Percentiles rank a stretch among this genome's conserved stretches.
Evolutionary conservation across 2,329 filamentous ascomycete species (phyloP).

Genomic region (Colletotrichum destructivum): DNA sequence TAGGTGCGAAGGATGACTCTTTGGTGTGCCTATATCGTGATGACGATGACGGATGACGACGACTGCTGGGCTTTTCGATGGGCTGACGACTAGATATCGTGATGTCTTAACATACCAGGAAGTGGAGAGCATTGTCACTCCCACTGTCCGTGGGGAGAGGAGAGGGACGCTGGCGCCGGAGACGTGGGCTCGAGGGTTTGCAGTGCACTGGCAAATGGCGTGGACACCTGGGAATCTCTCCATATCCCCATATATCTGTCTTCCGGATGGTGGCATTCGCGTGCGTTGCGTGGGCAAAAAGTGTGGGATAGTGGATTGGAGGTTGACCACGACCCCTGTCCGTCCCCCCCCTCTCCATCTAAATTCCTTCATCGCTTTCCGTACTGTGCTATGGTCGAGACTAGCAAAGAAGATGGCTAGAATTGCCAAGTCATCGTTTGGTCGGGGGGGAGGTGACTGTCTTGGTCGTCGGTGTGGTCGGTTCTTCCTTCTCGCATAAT

Average conservation of each 20-base stretch:
- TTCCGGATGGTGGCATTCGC: conserved; percentile 23
- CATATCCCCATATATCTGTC: conserved; percentile 14
- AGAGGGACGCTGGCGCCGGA: neutral
- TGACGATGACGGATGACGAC: conserved; percentile 38
- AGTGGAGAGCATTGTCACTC: conserved; percentile 22
- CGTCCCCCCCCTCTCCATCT: conserved; percentile 1
- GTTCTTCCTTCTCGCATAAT: conserved; percentile 5
- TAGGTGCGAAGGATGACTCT: conserved; percentile 5
- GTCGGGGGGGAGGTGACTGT: conserved; percentile 13
- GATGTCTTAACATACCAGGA: neutral
- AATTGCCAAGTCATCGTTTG: conserved; percentile 16
- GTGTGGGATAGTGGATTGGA: conserved; percentile 22
- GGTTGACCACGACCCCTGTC: conserved; percentile 23
- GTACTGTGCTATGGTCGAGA: conserved; percentile 7
- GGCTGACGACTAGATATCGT: conserved; percentile 2
- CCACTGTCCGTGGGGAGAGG: conserved; percentile 17
- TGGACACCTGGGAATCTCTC: conserved; percentile 1
- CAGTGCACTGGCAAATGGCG: conserved; percentile 1
- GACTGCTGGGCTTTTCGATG: conserved; percentile 5
- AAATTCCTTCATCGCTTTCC: conserved; percentile 5
- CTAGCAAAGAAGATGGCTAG: conserved; percentile 10
- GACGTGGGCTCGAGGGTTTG: conserved; percentile 4
- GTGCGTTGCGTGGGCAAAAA: conserved; percentile 20
- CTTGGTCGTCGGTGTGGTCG: conserved; percentile 18
- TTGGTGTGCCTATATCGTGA: conserved; percentile 4